These are phyloP conservation scores for Suillus brevipes DNA, from an alignment of 768 basidiomycete genomes.

Conservation along the genomic window DNA sequence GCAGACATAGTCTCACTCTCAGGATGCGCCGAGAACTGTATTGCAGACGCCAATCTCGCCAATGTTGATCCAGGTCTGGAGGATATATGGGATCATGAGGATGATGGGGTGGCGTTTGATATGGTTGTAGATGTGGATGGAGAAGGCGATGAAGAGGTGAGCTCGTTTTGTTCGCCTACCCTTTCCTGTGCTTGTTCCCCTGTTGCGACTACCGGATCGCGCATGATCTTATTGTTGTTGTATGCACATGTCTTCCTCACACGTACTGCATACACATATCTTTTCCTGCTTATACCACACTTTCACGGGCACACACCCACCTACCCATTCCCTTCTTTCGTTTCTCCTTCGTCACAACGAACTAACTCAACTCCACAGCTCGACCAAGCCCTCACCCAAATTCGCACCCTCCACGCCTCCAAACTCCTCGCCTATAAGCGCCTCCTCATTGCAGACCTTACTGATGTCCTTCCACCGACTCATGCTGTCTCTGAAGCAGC, in stretches of 20 bases:
- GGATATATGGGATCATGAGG: slow-evolving; percentile 43
- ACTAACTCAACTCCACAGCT: slow-evolving; percentile 34
- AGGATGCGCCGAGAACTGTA: no score
- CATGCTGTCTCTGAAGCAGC: slow-evolving; percentile 66
- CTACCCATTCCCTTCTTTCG: not conserved
- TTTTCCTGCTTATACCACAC: no score
- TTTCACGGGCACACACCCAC: not conserved
- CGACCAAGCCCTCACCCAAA: slow-evolving; percentile 41
- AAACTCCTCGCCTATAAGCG: slow-evolving; percentile 77
- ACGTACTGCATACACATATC: not conserved
- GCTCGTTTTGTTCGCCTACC: slow-evolving; percentile 14
- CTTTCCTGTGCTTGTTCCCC: not conserved
- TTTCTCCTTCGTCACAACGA: not conserved
- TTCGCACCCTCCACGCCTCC: slow-evolving; percentile 43
- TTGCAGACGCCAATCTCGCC: no score
- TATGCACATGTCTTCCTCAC: slow-evolving; percentile 8
- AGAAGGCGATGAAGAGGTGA: slow-evolving; percentile 71
- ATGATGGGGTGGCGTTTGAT: slow-evolving; percentile 65
- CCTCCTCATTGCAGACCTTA: slow-evolving; percentile 89
- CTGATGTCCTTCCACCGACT: slow-evolving; percentile 70
- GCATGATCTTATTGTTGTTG: not conserved
- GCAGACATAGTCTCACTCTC: no score
- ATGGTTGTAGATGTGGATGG: slow-evolving; percentile 66
- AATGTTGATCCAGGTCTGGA: slow-evolving; percentile 23
- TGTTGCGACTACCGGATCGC: not conserved